Conservation (phyloP, 345 rosid genomes). For the Eucalyptus coolabah region DNA sequence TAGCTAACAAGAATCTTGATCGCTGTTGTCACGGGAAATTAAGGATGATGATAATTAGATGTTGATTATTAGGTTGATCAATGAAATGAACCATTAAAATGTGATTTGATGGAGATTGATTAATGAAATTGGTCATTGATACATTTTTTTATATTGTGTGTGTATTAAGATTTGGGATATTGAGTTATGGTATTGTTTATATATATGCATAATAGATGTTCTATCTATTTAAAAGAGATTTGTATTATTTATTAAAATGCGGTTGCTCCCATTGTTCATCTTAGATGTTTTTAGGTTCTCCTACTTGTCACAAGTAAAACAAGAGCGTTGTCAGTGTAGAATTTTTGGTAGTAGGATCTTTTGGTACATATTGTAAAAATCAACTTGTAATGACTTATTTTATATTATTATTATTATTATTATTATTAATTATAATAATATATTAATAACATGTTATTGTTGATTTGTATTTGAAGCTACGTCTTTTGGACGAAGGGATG, state of each 20-base stretch:
- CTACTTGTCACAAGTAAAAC: not conserved
- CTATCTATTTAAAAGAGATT: too few relatives aligned
- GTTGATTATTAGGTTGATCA: not conserved
- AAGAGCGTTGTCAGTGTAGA: accelerated
- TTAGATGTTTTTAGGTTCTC: not conserved
- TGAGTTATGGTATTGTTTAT: not conserved
- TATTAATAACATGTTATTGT: too few relatives aligned
- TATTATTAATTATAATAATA: too few relatives aligned
- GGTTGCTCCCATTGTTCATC: too few relatives aligned
- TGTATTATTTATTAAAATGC: not conserved
- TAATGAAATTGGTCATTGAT: too few relatives aligned
- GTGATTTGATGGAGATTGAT: not conserved
- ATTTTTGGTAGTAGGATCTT: not conserved
- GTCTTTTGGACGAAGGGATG: not conserved
- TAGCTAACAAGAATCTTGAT: not conserved
- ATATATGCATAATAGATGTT: too few relatives aligned
- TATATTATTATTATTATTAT: too few relatives aligned
- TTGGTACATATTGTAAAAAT: too few relatives aligned
- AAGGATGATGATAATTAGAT: not conserved
- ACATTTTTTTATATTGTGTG: not conserved
- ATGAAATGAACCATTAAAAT: not conserved
- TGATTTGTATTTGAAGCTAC: not conserved
- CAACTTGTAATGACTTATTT: too few relatives aligned
- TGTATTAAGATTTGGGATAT: not conserved
- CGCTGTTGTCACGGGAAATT: accelerated